These are phyloP conservation scores for Plasmopara muralis DNA, from an alignment of 352 stramenopile species.

Conservation along the genomic window DNA sequence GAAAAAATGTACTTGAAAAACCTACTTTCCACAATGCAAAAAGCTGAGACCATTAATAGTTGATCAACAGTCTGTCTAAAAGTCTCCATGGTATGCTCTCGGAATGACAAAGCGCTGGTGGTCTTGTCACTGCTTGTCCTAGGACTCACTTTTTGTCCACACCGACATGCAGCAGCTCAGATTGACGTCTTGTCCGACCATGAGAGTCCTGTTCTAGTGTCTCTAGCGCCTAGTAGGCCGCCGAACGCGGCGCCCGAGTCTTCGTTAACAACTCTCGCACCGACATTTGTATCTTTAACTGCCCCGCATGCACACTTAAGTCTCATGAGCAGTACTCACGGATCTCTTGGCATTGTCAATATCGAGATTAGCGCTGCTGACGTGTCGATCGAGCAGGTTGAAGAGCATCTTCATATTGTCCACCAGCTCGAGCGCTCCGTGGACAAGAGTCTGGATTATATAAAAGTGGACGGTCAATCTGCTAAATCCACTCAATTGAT, in stretches of 20 bases:
- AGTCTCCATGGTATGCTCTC: slow-evolving; percentile 6
- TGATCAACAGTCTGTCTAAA: neutral
- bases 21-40: neutral
- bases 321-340: neutral
- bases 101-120: slow-evolving; percentile 1
- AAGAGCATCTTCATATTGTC: slow-evolving; percentile 68
- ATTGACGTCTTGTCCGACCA: slow-evolving; percentile 18
- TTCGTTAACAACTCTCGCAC: neutral
- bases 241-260: neutral
- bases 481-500: slow-evolving; percentile 23
- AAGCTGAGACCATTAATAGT: neutral
- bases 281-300: slow-evolving; percentile 7
- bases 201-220: slow-evolving; percentile 4
- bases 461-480: slow-evolving; percentile 24
- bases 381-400: slow-evolving; percentile 70
- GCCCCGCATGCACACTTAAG: neutral
- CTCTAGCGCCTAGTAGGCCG: slow-evolving; percentile 8
- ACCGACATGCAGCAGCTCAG: slow-evolving; percentile 12
- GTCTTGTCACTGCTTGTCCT: slow-evolving; percentile 11
- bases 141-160: neutral
- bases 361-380: slow-evolving; percentile 21
- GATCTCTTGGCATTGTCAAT: neutral
- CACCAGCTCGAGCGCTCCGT: slow-evolving; percentile 64
- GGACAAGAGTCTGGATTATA: slow-evolving; percentile 53
- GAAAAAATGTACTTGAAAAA: neutral